Base-by-base conservation (phyloP, 202 grass and related monocot species). In the Carex arenaria region DNA sequence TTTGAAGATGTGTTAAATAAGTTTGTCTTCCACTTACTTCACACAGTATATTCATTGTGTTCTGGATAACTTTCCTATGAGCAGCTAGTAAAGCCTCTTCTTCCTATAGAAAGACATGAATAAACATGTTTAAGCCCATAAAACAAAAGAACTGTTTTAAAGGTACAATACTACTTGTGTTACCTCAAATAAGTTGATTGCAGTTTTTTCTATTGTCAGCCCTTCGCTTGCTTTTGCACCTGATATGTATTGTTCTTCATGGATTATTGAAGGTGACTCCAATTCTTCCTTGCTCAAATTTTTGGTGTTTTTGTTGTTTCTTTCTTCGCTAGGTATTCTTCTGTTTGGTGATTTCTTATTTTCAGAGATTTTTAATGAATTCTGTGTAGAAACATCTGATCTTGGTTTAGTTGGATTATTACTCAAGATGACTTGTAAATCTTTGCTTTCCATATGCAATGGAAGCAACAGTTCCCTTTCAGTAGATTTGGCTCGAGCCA, bases 31-130 rank as follows among this genome's bases (percentile, higher is more conserved):
- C 2, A 89, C 72, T 86, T 86, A 89, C 88, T 61, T 89, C 84
- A 18, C 74, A 72, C 53, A 89, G 42, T 59, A 89, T 84, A 67
- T 84, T 72, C 73, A 86, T 86, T 78, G 84, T 86, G 72, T 86
- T 89, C 67, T 89, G 84, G 40, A 86, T 80, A 83, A 84, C 66
- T 63, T 86, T 89, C 61, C 80, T 84, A 64, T 89, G 88, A 80
- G 88, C 84, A 57, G 84, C 79, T 86, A 89, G 79, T 49, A 89
- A 82, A 84, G 80, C 84, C 65, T 86, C 88, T 72, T 86, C 80
- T 66, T 82, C 87, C 87, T 89, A 54, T 11, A 7, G 18, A 67
- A 47, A 67, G 15, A 56, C 22, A 56, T 82, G 74, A 42, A 62
- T 60, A 60, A 72, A 38, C 26, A 72, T 26, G 62, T 69, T 47